Evolutionary conservation across 371 early-diverging fungal species (phyloP).

Genomic region (Mortierella sp.): DNA sequence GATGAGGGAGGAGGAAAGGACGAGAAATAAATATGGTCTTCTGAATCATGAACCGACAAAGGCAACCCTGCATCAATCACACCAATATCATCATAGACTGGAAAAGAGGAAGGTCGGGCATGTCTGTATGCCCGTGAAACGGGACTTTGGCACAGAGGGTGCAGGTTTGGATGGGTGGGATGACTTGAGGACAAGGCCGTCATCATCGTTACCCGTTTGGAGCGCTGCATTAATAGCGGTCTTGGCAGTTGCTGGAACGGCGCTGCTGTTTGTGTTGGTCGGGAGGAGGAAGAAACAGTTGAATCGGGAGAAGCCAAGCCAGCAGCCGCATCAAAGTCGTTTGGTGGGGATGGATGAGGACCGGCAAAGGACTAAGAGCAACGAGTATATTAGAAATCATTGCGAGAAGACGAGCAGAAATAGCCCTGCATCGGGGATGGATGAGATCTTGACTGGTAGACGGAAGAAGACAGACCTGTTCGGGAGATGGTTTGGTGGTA

Average conservation of each 20-base stretch:
- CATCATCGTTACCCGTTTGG: constrained; percentile 15
- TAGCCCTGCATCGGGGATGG: too few species aligned
- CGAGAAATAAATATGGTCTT: too few species aligned
- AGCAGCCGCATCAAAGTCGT: neutral
- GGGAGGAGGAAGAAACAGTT: neutral
- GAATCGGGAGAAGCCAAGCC: neutral
- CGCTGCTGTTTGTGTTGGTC: constrained; percentile 8
- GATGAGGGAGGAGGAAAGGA: too few species aligned
- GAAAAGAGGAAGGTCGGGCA: constrained; percentile 7
- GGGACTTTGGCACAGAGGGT: neutral
- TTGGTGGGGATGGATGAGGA: neutral
- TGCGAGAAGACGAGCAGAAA: too few species aligned
- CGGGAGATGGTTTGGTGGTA: too few species aligned
- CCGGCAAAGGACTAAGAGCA: constrained; percentile 10
- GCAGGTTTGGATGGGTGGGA: neutral
- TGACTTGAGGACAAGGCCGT: too few species aligned
- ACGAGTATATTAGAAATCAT: too few species aligned
- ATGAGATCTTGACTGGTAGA: too few species aligned
- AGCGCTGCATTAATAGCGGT: constrained; percentile 9
- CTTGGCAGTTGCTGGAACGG: neutral
- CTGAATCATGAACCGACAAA: too few species aligned
- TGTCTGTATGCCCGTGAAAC: constrained; percentile 19
- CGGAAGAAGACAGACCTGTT: too few species aligned
- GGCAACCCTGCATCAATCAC: too few species aligned
- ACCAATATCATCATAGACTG: too few species aligned